Conservation (phyloP, 352 stramenopile genomes). For the Globisporangium viniferum region DNA sequence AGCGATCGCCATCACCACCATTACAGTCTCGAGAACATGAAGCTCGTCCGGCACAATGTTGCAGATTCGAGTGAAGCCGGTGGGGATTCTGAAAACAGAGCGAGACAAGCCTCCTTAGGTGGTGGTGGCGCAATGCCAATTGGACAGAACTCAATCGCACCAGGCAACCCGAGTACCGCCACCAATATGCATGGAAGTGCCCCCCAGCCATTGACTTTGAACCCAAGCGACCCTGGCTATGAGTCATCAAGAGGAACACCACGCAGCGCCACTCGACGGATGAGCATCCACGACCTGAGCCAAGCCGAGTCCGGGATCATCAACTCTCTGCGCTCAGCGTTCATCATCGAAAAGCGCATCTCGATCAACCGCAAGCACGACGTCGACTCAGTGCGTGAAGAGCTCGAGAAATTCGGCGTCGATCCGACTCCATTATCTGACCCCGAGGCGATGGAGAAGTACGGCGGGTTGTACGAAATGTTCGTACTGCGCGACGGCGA, state of each 20-base stretch:
- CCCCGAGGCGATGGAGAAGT: slow-evolving; percentile 32
- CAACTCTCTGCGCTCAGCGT: slow-evolving; percentile 52
- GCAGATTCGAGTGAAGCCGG: neutral
- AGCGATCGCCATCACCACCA: slow-evolving; percentile 17
- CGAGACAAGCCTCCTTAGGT: neutral
- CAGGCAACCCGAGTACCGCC: no score
- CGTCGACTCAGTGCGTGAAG: slow-evolving; percentile 28
- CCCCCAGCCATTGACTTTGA: no score
- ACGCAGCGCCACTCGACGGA: slow-evolving; percentile 26
- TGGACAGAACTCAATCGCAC: no score
- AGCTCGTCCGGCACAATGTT: slow-evolving; percentile 14
- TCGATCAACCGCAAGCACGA: slow-evolving; percentile 51
- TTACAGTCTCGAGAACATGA: slow-evolving; percentile 41
- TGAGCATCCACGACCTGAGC: slow-evolving; percentile 54
- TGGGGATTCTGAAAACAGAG: neutral
- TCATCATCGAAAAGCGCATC: slow-evolving; percentile 72
- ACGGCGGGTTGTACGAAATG: slow-evolving; percentile 55
- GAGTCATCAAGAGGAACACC: neutral
- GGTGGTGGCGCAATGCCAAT: neutral
- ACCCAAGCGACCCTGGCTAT: no score
- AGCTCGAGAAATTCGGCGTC: slow-evolving; percentile 64
- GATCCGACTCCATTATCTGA: slow-evolving; percentile 16
- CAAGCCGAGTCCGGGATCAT: slow-evolving; percentile 45
- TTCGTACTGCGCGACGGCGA: slow-evolving; percentile 70
- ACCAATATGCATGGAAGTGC: no score